phyloP scores from a whole-genome alignment of 2,329 filamentous ascomycete genomes.

The Colletotrichum sp. region DNA sequence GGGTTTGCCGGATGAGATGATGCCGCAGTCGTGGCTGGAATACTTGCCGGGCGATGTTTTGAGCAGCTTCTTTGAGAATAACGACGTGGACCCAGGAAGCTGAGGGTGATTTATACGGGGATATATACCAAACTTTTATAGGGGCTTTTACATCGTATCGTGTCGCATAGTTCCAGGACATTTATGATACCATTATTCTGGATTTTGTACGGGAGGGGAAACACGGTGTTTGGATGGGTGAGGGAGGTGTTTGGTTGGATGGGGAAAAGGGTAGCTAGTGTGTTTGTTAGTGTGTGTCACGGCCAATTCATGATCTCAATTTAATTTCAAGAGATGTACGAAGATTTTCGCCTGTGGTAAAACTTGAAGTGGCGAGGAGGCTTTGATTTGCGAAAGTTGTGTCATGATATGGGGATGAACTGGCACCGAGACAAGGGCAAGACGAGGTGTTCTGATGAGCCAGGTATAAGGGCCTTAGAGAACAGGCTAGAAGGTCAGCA shows the following conservation, averaged over 20 bases:
- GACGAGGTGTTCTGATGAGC: too few relatives aligned
- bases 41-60: constrained; percentile 73
- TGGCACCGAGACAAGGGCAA: too few relatives aligned
- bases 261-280: background rate
- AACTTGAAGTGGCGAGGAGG: too few relatives aligned
- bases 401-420: too few relatives aligned
- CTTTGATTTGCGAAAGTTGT: too few relatives aligned
- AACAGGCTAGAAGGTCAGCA: too few relatives aligned
- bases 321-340: too few relatives aligned
- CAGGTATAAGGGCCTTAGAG: too few relatives aligned
- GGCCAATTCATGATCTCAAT: background rate
- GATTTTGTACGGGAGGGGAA: background rate
- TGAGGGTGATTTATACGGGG: background rate
- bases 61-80: constrained; percentile 51
- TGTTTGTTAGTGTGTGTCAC: background rate
- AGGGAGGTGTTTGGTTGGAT: background rate
- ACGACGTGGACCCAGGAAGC: constrained; percentile 9
- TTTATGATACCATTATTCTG: background rate
- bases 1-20: constrained; percentile 66
- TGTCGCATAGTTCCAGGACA: background rate
- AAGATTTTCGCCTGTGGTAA: too few relatives aligned
- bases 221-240: background rate
- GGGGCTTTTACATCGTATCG: background rate
- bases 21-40: constrained; percentile 72
- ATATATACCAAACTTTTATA: background rate